A percentile compares a stretch with the other conserved stretches of the same genome.
Evolutionary conservation across 1,284 basidiomycete species (phyloP).

Genomic region (Ustilago loliicola): DNA sequence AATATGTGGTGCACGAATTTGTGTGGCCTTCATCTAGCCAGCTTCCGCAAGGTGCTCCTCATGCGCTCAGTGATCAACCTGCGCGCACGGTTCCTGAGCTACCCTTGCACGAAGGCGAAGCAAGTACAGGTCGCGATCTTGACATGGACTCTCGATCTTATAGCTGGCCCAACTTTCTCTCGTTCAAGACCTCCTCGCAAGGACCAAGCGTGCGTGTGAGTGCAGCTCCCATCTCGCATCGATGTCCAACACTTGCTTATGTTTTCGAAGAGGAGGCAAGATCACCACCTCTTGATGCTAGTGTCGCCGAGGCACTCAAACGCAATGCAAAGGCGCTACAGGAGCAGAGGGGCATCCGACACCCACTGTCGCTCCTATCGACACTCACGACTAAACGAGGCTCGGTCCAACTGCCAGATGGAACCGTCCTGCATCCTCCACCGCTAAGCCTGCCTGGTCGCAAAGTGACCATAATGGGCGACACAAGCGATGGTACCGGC

Average conservation of each 20-base stretch:
- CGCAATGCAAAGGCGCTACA: constrained; percentile 56
- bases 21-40: constrained; percentile 52
- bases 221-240: constrained; percentile 67
- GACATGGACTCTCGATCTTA: constrained; percentile 49
- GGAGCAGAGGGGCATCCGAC: constrained; percentile 54
- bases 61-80: constrained; percentile 32
- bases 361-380: constrained; percentile 62
- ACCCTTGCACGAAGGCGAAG: constrained; percentile 62
- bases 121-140: constrained; percentile 56
- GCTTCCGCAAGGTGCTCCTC: constrained; percentile 12
- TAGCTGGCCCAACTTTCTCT: constrained; percentile 60
- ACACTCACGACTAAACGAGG: constrained; percentile 48
- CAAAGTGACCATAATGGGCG: constrained; percentile 66
- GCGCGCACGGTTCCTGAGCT: constrained; percentile 50
- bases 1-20: constrained; percentile 68
- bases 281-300: constrained; percentile 45
- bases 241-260: constrained; percentile 66
- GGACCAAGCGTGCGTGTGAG: constrained; percentile 54
- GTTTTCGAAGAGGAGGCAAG: constrained; percentile 58
- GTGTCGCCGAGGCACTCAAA: constrained; percentile 53
- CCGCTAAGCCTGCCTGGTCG: constrained; percentile 59
- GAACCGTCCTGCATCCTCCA: constrained; percentile 59
- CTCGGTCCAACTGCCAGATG: constrained; percentile 61
- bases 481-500: constrained; percentile 66
- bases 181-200: constrained; percentile 32